These are phyloP conservation scores for Zygoascus bituminiphila DNA, from an alignment of 805 yeast genomes.

Conservation along the genomic window DNA sequence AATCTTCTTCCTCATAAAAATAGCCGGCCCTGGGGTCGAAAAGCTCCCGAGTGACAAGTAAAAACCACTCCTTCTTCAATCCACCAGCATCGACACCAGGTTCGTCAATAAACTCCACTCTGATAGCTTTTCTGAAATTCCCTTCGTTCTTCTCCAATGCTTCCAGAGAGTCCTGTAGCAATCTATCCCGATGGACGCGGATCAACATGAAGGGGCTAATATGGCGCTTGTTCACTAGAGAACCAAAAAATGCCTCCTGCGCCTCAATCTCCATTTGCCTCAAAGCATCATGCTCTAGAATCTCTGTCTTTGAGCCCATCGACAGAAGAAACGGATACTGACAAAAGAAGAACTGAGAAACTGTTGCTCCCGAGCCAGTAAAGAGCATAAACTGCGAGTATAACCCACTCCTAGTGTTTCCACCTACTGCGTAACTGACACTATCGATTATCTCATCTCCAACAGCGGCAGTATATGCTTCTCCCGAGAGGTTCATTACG, in stretches of 20 bases:
- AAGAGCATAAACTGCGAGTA: not conserved
- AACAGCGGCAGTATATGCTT: constrained; percentile 3
- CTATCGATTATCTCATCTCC: constrained; percentile 9
- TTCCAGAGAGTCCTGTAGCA: constrained; percentile 66
- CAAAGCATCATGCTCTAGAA: constrained; percentile 74
- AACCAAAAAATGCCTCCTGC: constrained; percentile 76
- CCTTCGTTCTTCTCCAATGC: constrained; percentile 42
- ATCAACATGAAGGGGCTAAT: constrained; percentile 64
- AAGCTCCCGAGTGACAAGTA: constrained; percentile 57
- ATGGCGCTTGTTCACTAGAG: constrained; percentile 53
- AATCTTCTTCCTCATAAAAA: constrained; percentile 58
- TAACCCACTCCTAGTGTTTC: not conserved
- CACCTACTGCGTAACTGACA: not conserved
- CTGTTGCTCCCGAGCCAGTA: not conserved
- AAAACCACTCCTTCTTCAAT: constrained; percentile 87
- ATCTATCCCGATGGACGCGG: constrained; percentile 54
- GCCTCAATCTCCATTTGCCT: constrained; percentile 79
- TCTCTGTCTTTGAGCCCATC: constrained; percentile 70
- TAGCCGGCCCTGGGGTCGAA: constrained; percentile 63
- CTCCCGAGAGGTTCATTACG: not conserved
- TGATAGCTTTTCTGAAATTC: constrained; percentile 65
- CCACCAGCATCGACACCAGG: constrained; percentile 98
- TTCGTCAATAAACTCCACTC: constrained; percentile 75
- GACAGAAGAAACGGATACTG: constrained; percentile 77
- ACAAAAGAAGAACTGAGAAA: constrained; percentile 47